These are phyloP conservation scores for Mycena filopes DNA, from an alignment of 768 basidiomycete species.

Conservation along the genomic window DNA sequence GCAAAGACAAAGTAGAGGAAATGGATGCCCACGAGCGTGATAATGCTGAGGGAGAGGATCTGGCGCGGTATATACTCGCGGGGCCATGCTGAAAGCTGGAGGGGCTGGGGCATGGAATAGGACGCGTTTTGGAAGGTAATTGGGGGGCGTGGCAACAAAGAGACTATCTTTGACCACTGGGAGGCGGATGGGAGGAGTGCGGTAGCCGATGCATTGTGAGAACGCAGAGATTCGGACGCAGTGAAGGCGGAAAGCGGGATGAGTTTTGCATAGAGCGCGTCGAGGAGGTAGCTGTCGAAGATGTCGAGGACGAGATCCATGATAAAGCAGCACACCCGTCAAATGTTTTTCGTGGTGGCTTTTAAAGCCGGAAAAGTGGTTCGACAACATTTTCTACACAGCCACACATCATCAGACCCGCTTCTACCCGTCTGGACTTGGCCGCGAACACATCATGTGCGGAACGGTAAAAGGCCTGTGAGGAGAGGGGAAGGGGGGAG, in stretches of 20 bases:
- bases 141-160: conserved; percentile 67
- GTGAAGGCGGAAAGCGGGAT: conserved; percentile 71
- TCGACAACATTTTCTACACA: no score
- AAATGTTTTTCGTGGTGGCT: not conserved
- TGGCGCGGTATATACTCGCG: conserved; percentile 87
- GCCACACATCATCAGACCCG: no score
- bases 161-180: conserved; percentile 65
- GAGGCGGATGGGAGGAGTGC: conserved; percentile 43
- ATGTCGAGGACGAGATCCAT: conserved; percentile 88
- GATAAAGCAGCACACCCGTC: conserved; percentile 19
- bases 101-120: conserved; percentile 41
- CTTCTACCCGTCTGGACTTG: no score
- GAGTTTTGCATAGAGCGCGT: conserved; percentile 80
- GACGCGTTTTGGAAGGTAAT: conserved; percentile 49
- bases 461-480: no score
- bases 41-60: conserved; percentile 69
- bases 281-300: conserved; percentile 79
- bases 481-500: no score
- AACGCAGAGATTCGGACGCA: conserved; percentile 39
- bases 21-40: conserved; percentile 87
- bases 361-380: no score
- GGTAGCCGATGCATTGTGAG: conserved; percentile 54
- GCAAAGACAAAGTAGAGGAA: conserved; percentile 91
- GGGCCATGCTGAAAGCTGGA: conserved; percentile 79
- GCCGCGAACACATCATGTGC: no score